Evolutionary conservation across 192 early-diverging fungal genomes (phyloP).

Genomic region (Piromyces finnis): DNA sequence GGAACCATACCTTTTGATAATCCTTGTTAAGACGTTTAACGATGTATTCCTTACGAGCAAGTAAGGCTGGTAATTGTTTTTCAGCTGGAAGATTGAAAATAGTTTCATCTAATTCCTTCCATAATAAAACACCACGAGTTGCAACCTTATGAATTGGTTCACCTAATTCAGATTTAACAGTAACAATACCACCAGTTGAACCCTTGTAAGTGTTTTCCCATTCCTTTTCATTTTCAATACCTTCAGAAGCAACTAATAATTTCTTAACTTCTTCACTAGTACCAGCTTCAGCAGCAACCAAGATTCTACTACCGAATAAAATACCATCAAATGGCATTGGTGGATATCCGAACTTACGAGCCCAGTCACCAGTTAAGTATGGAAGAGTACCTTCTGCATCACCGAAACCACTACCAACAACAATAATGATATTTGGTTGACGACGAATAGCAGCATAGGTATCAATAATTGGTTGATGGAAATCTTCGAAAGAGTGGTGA

Average conservation of each 20-base stretch:
- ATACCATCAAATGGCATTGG: slow-evolving; percentile 95
- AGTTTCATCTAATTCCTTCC: slow-evolving; percentile 62
- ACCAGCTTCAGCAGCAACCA: slow-evolving; percentile 78
- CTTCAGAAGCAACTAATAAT: slow-evolving; percentile 67
- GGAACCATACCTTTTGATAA: slow-evolving; percentile 93
- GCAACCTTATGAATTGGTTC: slow-evolving; percentile 87
- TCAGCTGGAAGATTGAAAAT: slow-evolving; percentile 70
- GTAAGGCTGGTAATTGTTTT: slow-evolving; percentile 48
- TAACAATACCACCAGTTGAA: slow-evolving; percentile 60
- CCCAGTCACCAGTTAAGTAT: slow-evolving; percentile 90
- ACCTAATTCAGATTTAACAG: slow-evolving; percentile 73
- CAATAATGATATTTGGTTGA: slow-evolving; percentile 58
- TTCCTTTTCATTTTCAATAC: slow-evolving; percentile 51
- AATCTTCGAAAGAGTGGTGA: slow-evolving; percentile 92
- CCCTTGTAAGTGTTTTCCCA: slow-evolving; percentile 76
- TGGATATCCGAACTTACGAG: slow-evolving; percentile 48
- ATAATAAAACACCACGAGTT: slow-evolving; percentile 57
- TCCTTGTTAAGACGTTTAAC: slow-evolving; percentile 69
- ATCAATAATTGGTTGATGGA: slow-evolving; percentile 76
- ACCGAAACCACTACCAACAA: slow-evolving; percentile 86
- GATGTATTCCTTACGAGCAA: slow-evolving; percentile 71
- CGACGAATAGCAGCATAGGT: slow-evolving; percentile 71
- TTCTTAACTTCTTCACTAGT: slow-evolving; percentile 66
- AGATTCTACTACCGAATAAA: slow-evolving; percentile 86
- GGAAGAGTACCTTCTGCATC: slow-evolving; percentile 67